Percentiles rank a stretch among this genome's conserved stretches.
These are phyloP conservation scores for Kodamaea sp. DNA, from an alignment of 1,139 yeast species.

Conservation along the genomic window DNA sequence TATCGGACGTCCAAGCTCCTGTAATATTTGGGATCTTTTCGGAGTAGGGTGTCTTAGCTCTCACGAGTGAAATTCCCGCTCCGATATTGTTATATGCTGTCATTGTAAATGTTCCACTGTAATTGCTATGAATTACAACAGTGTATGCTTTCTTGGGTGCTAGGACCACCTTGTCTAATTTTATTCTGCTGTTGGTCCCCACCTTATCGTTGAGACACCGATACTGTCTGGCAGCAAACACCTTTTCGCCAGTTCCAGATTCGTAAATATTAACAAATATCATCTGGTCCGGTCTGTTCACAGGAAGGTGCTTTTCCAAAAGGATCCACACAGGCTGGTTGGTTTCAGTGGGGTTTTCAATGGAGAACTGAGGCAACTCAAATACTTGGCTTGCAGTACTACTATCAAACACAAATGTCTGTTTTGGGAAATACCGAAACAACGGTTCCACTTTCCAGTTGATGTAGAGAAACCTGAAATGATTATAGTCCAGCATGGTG, in stretches of 20 bases:
- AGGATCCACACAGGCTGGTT: slow-evolving; percentile 50
- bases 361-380: slow-evolving; percentile 50
- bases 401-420: slow-evolving; percentile 37
- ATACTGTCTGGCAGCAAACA: slow-evolving; percentile 32
- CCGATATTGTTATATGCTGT: slow-evolving; percentile 34
- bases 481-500: slow-evolving; percentile 33
- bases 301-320: slow-evolving; percentile 41
- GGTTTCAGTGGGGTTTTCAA: slow-evolving; percentile 34
- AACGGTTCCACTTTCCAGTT: slow-evolving; percentile 59
- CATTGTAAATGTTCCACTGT: slow-evolving; percentile 36
- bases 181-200: slow-evolving; percentile 33
- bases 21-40: slow-evolving; percentile 20
- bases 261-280: slow-evolving; percentile 34
- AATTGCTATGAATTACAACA: slow-evolving; percentile 25
- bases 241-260: slow-evolving; percentile 32
- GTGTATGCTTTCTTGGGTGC: slow-evolving; percentile 28
- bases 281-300: slow-evolving; percentile 15
- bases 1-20: slow-evolving; percentile 51
- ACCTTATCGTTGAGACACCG: slow-evolving; percentile 19
- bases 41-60: slow-evolving; percentile 25
- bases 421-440: slow-evolving; percentile 27
- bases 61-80: slow-evolving; percentile 22
- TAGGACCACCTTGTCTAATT: slow-evolving; percentile 25
- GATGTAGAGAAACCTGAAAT: slow-evolving; percentile 59
- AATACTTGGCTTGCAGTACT: slow-evolving; percentile 18